These are phyloP conservation scores for Neocallimastix lanati DNA, from an alignment of 192 early-diverging fungal genomes.

Conservation along the genomic window DNA sequence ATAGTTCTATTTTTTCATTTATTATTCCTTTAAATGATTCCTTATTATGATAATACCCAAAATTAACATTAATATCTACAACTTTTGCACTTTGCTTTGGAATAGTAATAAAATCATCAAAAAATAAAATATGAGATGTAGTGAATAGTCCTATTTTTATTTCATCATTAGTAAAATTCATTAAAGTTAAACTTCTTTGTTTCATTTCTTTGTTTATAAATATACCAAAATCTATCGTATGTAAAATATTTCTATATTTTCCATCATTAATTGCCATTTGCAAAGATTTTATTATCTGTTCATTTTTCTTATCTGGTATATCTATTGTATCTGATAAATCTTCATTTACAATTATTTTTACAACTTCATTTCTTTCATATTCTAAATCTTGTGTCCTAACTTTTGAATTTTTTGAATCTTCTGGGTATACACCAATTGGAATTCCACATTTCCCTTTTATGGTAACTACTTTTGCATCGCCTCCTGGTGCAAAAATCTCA, in stretches of 20 bases:
- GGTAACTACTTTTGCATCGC: neutral
- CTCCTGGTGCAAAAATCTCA: neutral
- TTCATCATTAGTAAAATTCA: neutral
- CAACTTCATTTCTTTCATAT: neutral
- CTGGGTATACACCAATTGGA: neutral
- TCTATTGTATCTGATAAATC: neutral
- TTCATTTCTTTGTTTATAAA: neutral
- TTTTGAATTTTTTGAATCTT: neutral
- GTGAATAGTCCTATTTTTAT: neutral
- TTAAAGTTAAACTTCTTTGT: neutral
- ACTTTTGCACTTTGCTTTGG: neutral
- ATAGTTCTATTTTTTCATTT: neutral
- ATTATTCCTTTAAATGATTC: neutral
- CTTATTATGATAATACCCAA: neutral
- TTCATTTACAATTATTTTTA: neutral
- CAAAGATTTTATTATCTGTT: neutral
- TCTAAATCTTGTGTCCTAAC: neutral
- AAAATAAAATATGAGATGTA: neutral
- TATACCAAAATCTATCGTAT: neutral
- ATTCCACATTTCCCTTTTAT: neutral
- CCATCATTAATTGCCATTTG: neutral
- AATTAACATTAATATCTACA: neutral
- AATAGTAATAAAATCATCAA: neutral
- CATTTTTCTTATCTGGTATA: neutral
- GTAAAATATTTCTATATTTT: neutral